Evolutionary conservation across 78 protist genomes (phyloP).

Genomic region (Paratrimastix pyriformis): DNA sequence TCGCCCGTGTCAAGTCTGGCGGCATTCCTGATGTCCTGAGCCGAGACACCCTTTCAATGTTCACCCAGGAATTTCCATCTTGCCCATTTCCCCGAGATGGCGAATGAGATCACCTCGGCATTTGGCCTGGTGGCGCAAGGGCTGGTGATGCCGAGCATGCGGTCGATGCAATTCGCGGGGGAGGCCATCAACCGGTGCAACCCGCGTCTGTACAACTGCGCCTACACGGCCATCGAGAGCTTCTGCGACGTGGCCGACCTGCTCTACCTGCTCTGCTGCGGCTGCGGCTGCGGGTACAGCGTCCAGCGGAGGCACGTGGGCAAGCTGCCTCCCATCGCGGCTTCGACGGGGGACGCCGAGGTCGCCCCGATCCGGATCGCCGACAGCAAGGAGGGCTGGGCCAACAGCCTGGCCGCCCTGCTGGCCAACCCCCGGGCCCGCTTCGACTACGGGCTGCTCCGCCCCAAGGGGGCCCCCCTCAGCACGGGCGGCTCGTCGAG

Average conservation of each 20-base stretch:
- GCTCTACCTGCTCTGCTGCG: conserved; percentile 1
- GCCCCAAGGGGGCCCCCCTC: neutral
- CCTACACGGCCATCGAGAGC: neutral
- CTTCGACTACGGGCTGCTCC: neutral
- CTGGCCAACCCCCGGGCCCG: neutral
- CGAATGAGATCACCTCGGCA: no score
- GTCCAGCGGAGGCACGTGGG: neutral
- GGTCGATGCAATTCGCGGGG: conserved; percentile 11
- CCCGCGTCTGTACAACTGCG: conserved; percentile 1
- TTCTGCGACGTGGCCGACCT: conserved; percentile 1
- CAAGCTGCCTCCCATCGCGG: neutral
- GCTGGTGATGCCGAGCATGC: neutral
- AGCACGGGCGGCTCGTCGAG: neutral
- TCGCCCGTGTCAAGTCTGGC: no score
- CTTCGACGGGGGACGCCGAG: neutral
- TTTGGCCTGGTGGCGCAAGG: neutral
- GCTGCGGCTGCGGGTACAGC: neutral
- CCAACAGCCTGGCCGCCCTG: neutral
- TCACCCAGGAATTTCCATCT: no score
- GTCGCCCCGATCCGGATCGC: neutral
- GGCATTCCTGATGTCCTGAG: no score
- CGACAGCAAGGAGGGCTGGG: conserved; percentile 8
- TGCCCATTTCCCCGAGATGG: no score
- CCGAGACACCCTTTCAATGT: no score
- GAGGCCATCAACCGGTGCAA: neutral